Percentiles rank a stretch among this genome's conserved stretches.
Conservation (phyloP, 2,329 filamentous ascomycete species). For the Gyromitra esculenta region DNA sequence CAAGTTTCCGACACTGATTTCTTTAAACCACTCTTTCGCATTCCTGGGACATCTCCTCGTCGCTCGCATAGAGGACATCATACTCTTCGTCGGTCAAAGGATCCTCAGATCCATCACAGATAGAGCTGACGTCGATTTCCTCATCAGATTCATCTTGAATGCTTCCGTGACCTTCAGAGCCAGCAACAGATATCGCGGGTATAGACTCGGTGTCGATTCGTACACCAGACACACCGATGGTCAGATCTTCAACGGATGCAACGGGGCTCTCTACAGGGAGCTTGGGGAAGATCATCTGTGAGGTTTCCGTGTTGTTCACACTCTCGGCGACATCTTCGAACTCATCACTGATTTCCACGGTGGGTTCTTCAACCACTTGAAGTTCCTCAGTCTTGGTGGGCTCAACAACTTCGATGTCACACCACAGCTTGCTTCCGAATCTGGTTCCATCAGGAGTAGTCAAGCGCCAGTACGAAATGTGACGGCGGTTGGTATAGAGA, state of each 20-base stretch:
- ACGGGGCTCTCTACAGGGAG: conserved; percentile 92
- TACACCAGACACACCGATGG: conserved; percentile 66
- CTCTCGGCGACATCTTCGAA: conserved; percentile 57
- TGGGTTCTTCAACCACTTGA: conserved; percentile 58
- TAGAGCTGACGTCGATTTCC: conserved; percentile 63
- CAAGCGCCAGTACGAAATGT: conserved; percentile 96
- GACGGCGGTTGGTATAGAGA: conserved; percentile 67
- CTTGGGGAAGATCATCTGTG: conserved; percentile 93
- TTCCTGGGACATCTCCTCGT: conserved; percentile 71
- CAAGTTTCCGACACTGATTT: conserved; percentile 17
- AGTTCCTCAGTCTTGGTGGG: conserved; percentile 58
- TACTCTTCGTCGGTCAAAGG: conserved; percentile 97
- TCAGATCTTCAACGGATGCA: conserved; percentile 78
- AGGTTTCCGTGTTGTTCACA: conserved; percentile 57
- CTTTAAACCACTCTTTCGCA: conserved; percentile 41
- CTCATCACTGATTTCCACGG: conserved; percentile 59
- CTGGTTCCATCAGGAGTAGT: conserved; percentile 80
- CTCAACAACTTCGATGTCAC: conserved; percentile 78
- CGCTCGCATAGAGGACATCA: conserved; percentile 93
- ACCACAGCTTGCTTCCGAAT: conserved; percentile 95
- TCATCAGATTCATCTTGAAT: conserved; percentile 68
- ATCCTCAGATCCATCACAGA: conserved; percentile 68
- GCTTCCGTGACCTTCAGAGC: conserved; percentile 35
- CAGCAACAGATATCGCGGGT: conserved; percentile 30
- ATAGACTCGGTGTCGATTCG: conserved; percentile 65